These are phyloP conservation scores for Penicillium cinerascens DNA, from an alignment of 495 filamentous ascomycete species.

Conservation along the genomic window DNA sequence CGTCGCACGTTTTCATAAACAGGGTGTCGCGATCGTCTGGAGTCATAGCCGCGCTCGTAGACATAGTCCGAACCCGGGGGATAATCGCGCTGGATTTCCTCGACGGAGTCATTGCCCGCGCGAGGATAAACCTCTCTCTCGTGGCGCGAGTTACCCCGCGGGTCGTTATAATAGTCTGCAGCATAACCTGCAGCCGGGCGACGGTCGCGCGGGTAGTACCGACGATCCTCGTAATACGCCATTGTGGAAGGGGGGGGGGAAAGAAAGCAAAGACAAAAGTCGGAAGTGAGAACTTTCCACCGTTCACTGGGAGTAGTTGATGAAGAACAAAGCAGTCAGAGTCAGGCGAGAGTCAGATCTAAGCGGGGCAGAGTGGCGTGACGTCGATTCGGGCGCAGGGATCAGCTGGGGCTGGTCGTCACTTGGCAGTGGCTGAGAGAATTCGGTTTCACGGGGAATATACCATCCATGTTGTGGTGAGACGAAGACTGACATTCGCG, in stretches of 20 bases:
- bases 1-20: conserved; percentile 32
- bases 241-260: conserved; percentile 10
- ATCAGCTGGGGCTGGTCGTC: conserved; percentile 4
- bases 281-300: conserved; percentile 14
- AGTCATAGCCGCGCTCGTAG: conserved; percentile 51
- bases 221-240: conserved; percentile 43
- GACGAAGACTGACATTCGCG: not conserved
- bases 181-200: conserved; percentile 30
- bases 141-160: conserved; percentile 15
- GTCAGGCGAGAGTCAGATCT: conserved; percentile 2
- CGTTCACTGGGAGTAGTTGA: conserved; percentile 14
- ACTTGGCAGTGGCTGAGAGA: conserved; percentile 16
- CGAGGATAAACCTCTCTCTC: conserved; percentile 49
- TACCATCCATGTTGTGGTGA: not conserved
- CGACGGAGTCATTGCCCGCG: conserved; percentile 59
- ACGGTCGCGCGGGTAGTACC: conserved; percentile 32
- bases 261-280: conserved; percentile 1
- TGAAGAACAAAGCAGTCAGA: conserved; percentile 5
- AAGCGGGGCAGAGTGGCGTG: conserved; percentile 26
- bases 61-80: conserved; percentile 46
- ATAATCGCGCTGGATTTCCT: conserved; percentile 66
- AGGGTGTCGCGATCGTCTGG: conserved; percentile 40
- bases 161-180: conserved; percentile 32
- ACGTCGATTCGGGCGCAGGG: conserved; percentile 18
- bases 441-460: not conserved